A percentile compares a stretch with the other conserved stretches of the same genome.
These are phyloP conservation scores for Yarrowia galli DNA, from an alignment of 1,139 yeast genomes.

Conservation along the genomic window DNA sequence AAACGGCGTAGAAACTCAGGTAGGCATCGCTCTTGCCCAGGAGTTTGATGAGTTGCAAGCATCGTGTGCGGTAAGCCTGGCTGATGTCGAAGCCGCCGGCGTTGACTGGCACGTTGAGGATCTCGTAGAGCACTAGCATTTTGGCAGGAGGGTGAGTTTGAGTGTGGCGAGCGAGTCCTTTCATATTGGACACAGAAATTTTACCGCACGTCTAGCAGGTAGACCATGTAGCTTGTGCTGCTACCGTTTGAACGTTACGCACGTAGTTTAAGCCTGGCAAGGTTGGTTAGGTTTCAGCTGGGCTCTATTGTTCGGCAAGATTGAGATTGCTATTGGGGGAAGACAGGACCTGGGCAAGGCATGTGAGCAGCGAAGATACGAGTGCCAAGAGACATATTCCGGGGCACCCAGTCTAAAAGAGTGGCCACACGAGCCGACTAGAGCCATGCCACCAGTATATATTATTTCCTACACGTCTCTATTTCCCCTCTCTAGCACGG, in stretches of 20 bases:
- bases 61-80: slow-evolving; percentile 37
- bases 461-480: not conserved
- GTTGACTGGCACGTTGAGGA: slow-evolving; percentile 31
- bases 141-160: slow-evolving; percentile 11
- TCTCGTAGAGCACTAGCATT: slow-evolving; percentile 32
- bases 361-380: slow-evolving; percentile 30
- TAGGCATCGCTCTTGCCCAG: slow-evolving; percentile 36
- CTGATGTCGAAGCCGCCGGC: slow-evolving; percentile 36
- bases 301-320: slow-evolving; percentile 34
- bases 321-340: slow-evolving; percentile 27
- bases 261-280: slow-evolving; percentile 18
- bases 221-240: slow-evolving; percentile 1
- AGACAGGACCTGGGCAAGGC: slow-evolving; percentile 2
- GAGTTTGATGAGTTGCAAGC: slow-evolving; percentile 31
- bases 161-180: slow-evolving; percentile 2
- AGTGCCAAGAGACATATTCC: slow-evolving; percentile 18
- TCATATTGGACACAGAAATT: slow-evolving; percentile 8
- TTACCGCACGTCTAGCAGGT: slow-evolving; percentile 27
- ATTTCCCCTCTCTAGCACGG: not conserved
- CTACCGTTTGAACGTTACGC: slow-evolving; percentile 33
- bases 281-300: slow-evolving; percentile 16
- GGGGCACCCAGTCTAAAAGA: not conserved
- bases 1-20: slow-evolving; percentile 35
- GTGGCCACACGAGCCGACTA: not conserved
- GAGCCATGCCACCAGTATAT: not conserved